phyloP scores from a whole-genome alignment of 2,329 filamentous ascomycete species.

The Penicillium sp. region DNA sequence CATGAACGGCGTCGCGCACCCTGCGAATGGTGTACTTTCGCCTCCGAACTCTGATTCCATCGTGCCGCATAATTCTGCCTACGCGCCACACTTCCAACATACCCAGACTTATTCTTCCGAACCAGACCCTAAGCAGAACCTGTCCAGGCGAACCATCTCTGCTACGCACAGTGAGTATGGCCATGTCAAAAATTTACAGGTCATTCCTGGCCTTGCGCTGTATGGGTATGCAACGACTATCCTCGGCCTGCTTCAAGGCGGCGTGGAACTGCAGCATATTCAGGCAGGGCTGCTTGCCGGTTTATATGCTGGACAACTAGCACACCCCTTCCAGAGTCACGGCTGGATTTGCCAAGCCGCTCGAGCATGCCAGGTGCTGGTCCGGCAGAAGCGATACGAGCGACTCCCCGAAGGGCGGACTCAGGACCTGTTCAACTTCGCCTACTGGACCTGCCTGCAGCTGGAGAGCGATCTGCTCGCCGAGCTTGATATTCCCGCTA shows the following conservation, averaged over 20 bases:
- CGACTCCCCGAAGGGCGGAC: constrained; percentile 15
- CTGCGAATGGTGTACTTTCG: constrained; percentile 28
- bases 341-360: constrained; percentile 66
- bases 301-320: constrained; percentile 86
- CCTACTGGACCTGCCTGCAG: constrained; percentile 93
- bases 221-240: constrained; percentile 87
- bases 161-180: constrained; percentile 9
- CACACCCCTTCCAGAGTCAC: constrained; percentile 82
- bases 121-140: constrained; percentile 11
- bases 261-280: constrained; percentile 73
- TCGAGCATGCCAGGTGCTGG: constrained; percentile 66
- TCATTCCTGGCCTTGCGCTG: constrained; percentile 86
- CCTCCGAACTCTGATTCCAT: constrained; percentile 30
- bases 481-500: constrained; percentile 69
- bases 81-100: constrained; percentile 15
- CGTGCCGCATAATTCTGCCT: constrained; percentile 23
- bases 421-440: constrained; percentile 69
- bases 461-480: constrained; percentile 93
- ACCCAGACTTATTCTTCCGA: constrained; percentile 21
- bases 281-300: constrained; percentile 83
- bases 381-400: constrained; percentile 51
- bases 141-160: constrained; percentile 15
- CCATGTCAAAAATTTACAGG: constrained; percentile 68
- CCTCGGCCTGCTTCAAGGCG: constrained; percentile 73
- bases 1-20: constrained; percentile 4